Base-by-base conservation (phyloP, 2,329 filamentous ascomycete genomes). In the Hortaea sp. region DNA sequence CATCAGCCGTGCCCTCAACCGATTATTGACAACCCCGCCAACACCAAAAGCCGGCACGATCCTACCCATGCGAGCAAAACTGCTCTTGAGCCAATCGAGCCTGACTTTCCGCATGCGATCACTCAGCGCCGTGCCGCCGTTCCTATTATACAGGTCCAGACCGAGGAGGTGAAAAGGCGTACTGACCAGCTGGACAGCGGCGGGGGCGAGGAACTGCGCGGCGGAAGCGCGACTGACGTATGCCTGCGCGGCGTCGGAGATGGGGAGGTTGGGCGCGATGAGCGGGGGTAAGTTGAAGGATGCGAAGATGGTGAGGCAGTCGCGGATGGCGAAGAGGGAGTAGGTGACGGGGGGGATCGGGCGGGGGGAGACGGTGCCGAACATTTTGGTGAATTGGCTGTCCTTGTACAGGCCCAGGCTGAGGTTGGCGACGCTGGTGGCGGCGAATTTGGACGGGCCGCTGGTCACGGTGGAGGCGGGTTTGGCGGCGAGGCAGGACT, bases 31-130 rank as follows among this genome's bases (percentile, higher is more conserved):
- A 7, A 94, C 86, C 0, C 88, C 88, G 1, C 88, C 89, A 9
- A 94, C 75, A 1, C 88, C 89, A 70, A 90, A 95, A 0, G 88
- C 88, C 12, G 88, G 88, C 2, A 95, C 76, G 56, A 95, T 94
- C 59, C 89, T 77, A 50, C 84, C 84, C 66, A 95, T 84, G 45
- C 88, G 71, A 28, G 89, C 88, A 47, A 78, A 66, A 29, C 79
- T 79, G 63, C 84, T 90, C 52, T 83, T 75, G 12, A 75, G 68
- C 81, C 88, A 95, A 61, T 94, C 88, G 53, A 78, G 74, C 47
- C 77, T 71, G n/a, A 95, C 79, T 44, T 79, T 75, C 0, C 66
- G 61, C 63, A 77, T 76, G n/a, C 89, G 71, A n/a, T 87, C 78
- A 13, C 64, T 62, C 67, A 76, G 75, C 1, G 67, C 64, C 47